Evolutionary conservation across 306 rosid genomes (phyloP).

Genomic region (Spatholobus suberectus): DNA sequence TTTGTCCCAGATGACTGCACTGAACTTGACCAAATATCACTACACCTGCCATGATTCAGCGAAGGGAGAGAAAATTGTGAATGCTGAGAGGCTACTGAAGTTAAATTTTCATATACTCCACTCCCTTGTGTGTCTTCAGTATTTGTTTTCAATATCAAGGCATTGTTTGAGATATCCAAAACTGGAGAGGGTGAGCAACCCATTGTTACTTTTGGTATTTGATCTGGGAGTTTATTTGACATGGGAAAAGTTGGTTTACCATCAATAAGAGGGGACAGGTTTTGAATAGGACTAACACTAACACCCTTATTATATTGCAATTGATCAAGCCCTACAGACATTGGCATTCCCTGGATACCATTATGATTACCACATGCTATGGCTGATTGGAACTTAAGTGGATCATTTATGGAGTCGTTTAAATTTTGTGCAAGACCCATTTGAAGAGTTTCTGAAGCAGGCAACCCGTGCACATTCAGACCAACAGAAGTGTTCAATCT

Average conservation of each 20-base stretch:
- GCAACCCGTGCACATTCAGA: constrained; percentile 57
- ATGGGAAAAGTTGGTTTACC: neutral
- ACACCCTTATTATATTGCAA: constrained; percentile 43
- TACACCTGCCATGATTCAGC: constrained; percentile 53
- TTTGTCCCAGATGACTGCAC: neutral
- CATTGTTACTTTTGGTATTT: constrained; percentile 19
- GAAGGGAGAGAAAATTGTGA: constrained; percentile 55
- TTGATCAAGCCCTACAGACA: constrained; percentile 52
- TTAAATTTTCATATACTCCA: constrained; percentile 16
- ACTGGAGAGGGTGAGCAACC: constrained; percentile 42
- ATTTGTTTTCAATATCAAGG: constrained; percentile 42
- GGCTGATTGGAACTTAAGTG: constrained; percentile 48
- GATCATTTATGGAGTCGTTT: constrained; percentile 54
- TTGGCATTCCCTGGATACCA: constrained; percentile 52
- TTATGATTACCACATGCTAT: constrained; percentile 45
- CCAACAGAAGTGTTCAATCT: constrained; percentile 69
- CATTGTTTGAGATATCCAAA: constrained; percentile 47
- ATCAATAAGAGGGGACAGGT: constrained; percentile 39
- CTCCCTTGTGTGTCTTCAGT: constrained; percentile 1
- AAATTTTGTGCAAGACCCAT: constrained; percentile 53
- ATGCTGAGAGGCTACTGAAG: constrained; percentile 47
- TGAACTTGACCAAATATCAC: constrained; percentile 60
- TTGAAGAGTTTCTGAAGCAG: constrained; percentile 63
- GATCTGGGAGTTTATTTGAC: constrained; percentile 44
- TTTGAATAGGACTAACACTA: constrained; percentile 35